These are phyloP conservation scores for Yamadazyma takamatsuzukensis DNA, from an alignment of 805 yeast genomes.

Conservation along the genomic window DNA sequence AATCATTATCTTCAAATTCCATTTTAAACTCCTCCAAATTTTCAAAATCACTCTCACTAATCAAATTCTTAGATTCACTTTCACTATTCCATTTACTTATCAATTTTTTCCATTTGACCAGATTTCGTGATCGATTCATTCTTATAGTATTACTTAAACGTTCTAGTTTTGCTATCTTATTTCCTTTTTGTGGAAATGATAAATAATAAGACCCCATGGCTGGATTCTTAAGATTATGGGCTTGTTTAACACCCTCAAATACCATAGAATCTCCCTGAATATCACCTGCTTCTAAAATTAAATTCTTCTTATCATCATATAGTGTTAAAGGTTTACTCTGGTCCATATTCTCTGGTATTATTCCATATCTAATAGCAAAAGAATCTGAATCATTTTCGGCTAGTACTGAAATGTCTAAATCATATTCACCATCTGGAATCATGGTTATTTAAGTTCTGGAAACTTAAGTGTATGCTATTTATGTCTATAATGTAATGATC, in stretches of 20 bases:
- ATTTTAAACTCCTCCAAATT: constrained; percentile 20
- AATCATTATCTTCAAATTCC: constrained; percentile 12
- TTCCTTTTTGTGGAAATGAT: constrained; percentile 14
- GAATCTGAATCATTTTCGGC: neutral
- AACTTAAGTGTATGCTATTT: too few species aligned
- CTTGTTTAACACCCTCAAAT: constrained; percentile 38
- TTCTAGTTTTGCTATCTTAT: constrained; percentile 18
- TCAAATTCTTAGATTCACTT: constrained; percentile 10
- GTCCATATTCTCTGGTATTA: constrained; percentile 40
- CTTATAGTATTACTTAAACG: constrained; percentile 30
- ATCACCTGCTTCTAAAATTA: constrained; percentile 29
- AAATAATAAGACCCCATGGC: constrained; percentile 27
- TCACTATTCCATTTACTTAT: constrained; percentile 8
- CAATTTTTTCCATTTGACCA: constrained; percentile 16
- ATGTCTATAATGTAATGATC: too few species aligned
- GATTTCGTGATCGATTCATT: constrained; percentile 36
- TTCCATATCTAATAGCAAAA: constrained; percentile 36
- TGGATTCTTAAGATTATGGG: constrained; percentile 15
- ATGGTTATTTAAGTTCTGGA: too few species aligned
- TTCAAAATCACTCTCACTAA: constrained; percentile 38
- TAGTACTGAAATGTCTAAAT: constrained; percentile 30
- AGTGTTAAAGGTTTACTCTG: constrained; percentile 28
- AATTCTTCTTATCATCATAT: constrained; percentile 31
- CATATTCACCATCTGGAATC: constrained; percentile 42
- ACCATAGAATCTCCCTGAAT: constrained; percentile 21